These are phyloP conservation scores for Pythium utonaiense DNA, from an alignment of 352 stramenopile genomes.

Conservation along the genomic window DNA sequence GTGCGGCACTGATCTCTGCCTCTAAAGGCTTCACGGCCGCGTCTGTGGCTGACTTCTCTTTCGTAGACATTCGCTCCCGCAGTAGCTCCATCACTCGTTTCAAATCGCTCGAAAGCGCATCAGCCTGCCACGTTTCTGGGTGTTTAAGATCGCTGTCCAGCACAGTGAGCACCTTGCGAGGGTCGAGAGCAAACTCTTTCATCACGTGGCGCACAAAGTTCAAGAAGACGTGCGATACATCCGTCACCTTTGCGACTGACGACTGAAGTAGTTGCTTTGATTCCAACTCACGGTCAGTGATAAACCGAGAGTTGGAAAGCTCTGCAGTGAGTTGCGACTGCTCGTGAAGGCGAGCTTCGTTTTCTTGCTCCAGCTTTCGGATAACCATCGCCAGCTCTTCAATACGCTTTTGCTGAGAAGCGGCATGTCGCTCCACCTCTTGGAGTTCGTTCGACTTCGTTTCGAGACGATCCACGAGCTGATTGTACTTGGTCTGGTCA, in stretches of 20 bases:
- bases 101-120: conserved; percentile 21
- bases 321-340: conserved; percentile 37
- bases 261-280: conserved; percentile 16
- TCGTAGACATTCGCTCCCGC: conserved; percentile 19
- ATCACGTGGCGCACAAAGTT: conserved; percentile 21
- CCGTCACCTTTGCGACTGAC: conserved; percentile 14
- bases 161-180: conserved; percentile 18
- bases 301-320: conserved; percentile 32
- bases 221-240: conserved; percentile 14
- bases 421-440: conserved; percentile 19
- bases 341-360: conserved; percentile 27
- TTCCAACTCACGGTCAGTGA: conserved; percentile 23
- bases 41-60: conserved; percentile 26
- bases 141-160: conserved; percentile 29
- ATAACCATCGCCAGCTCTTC: conserved; percentile 30
- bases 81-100: conserved; percentile 19
- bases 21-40: conserved; percentile 28
- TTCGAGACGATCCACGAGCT: conserved; percentile 38
- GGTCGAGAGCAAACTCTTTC: conserved; percentile 20
- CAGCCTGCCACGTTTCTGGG: conserved; percentile 29
- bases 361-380: conserved; percentile 38
- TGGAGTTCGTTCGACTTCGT: conserved; percentile 37
- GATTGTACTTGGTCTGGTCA: conserved; percentile 58
- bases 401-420: background rate
- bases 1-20: conserved; percentile 46